Percentiles rank a stretch among this genome's conserved stretches.
Conservation (phyloP, 1,284 basidiomycete genomes). For the Heimioporus retisporus region DNA sequence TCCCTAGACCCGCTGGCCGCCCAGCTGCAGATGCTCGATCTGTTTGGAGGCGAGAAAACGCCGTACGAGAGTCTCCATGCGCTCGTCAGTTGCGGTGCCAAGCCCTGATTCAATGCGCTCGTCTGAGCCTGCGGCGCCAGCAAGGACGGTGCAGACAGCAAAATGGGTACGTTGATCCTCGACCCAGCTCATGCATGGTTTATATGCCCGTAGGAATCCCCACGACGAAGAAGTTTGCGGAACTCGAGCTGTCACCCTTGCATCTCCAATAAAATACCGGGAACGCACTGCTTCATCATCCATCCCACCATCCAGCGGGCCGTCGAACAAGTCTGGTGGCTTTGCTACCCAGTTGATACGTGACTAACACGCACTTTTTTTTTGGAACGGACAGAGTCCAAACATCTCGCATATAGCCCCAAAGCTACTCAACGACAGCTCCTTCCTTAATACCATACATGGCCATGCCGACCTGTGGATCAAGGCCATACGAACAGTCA, state of each 20-base stretch:
- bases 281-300: conserved; percentile 93
- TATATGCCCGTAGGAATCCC: conserved; percentile 77
- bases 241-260: conserved; percentile 95
- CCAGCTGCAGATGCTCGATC: conserved; percentile 94
- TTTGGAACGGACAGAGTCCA: conserved; percentile 65
- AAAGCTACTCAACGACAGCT: conserved; percentile 84
- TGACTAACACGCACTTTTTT: conserved; percentile 25
- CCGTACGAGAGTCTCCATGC: conserved; percentile 98
- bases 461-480: conserved; percentile 98
- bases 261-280: conserved; percentile 99
- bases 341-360: conserved; percentile 17
- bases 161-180: conserved; percentile 74
- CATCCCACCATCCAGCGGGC: conserved; percentile 93
- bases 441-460: conserved; percentile 96
- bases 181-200: conserved; percentile 2
- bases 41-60: conserved; percentile 92
- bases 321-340: conserved; percentile 72
- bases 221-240: conserved; percentile 99
- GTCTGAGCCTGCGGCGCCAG: conserved; percentile 81
- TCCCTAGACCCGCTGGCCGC: conserved; percentile 86
- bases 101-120: conserved; percentile 99
- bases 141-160: conserved; percentile 85
- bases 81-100: conserved; percentile 96
- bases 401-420: conserved; percentile 83
- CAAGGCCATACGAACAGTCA: conserved; percentile 97